Base-by-base conservation (phyloP, 2,329 filamentous ascomycete genomes). In the Leptographium lundbergii region DNA sequence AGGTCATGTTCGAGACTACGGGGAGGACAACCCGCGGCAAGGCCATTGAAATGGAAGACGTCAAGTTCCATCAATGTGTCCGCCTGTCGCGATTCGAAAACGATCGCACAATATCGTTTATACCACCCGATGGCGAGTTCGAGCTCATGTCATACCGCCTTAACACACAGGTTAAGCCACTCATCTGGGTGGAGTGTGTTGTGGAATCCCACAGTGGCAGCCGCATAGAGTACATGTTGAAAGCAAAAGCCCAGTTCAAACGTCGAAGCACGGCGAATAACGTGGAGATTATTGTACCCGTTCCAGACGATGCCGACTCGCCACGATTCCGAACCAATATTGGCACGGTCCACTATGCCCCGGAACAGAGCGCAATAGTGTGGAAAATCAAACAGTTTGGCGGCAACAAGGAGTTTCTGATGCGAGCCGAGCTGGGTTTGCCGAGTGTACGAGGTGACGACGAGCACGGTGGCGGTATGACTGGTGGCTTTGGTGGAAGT, bases 331-430 rank as follows among this genome's bases (percentile, higher is more conserved):
- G 94, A 57, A 99, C 94, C 42, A 99, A 97, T 71, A 95, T 99
- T 62, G 94, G 94, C 59, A 90, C 88, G 34, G 94, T 99, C 14
- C 94, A 99, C 75, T 99, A 99, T 70, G 92, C 92, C 4, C 94
- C 94, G 0, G 94, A 99, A 73, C 92, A 96, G 69, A 95, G 89
- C 63, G 92, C 92, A 61, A 99, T 99, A 66, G 88, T 99, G 56
- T 99, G 94, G 94, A 99, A 99, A 79, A 99, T 99, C 72, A 99
- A 99, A 79, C 94, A 99, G 69, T 99, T 99, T 72, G 94, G 94
- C 52, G 94, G 94, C n/a, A 85, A 86, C 66, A 99, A 99, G 74
- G 94, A 99, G 70, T 99, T 99, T 68, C 79, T 99, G 66, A 99
- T 99, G 94, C 88, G 94, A 59, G 94, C 94, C 22, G 94, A 99